A percentile compares a stretch with the other conserved stretches of the same genome.
Evolutionary conservation across 495 filamentous ascomycete genomes (phyloP).

Genomic region (Xylaria flabelliformis): DNA sequence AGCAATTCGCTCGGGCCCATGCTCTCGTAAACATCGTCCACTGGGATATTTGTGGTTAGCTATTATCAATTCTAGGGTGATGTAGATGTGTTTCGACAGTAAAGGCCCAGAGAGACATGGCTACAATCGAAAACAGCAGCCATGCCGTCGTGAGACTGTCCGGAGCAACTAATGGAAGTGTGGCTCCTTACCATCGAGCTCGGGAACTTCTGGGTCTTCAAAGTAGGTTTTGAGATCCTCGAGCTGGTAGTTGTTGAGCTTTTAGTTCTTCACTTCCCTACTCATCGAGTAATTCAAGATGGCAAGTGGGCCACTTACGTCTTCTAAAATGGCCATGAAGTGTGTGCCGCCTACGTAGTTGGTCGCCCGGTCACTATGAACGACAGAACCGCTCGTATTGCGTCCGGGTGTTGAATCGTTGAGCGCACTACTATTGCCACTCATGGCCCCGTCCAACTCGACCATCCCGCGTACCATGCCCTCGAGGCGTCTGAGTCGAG

Average conservation of each 20-base stretch:
- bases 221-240: slow-evolving; percentile 55
- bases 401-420: slow-evolving; percentile 20
- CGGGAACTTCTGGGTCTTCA: slow-evolving; percentile 46
- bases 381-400: slow-evolving; percentile 39
- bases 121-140: not conserved
- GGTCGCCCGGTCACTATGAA: slow-evolving; percentile 43
- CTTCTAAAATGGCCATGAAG: slow-evolving; percentile 63
- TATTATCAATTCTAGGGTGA: not conserved
- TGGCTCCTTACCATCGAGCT: slow-evolving; percentile 27
- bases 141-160: not conserved
- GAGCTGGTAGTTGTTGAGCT: slow-evolving; percentile 38
- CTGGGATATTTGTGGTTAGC: not conserved
- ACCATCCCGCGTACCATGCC: slow-evolving; percentile 59
- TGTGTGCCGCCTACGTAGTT: slow-evolving; percentile 61
- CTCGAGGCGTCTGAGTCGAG: slow-evolving; percentile 59
- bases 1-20: slow-evolving; percentile 42
- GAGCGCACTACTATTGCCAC: slow-evolving; percentile 19
- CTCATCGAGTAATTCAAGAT: slow-evolving; percentile 5
- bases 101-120: not conserved
- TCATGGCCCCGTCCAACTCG: slow-evolving; percentile 40
- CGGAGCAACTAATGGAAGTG: not conserved
- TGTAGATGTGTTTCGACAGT: not conserved
- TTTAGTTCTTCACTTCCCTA: slow-evolving; percentile 11
- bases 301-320: slow-evolving; percentile 41
- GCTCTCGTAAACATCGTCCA: slow-evolving; percentile 38